Evolutionary conservation across 768 basidiomycete genomes (phyloP).

Genomic region (Hericium alpestre): DNA sequence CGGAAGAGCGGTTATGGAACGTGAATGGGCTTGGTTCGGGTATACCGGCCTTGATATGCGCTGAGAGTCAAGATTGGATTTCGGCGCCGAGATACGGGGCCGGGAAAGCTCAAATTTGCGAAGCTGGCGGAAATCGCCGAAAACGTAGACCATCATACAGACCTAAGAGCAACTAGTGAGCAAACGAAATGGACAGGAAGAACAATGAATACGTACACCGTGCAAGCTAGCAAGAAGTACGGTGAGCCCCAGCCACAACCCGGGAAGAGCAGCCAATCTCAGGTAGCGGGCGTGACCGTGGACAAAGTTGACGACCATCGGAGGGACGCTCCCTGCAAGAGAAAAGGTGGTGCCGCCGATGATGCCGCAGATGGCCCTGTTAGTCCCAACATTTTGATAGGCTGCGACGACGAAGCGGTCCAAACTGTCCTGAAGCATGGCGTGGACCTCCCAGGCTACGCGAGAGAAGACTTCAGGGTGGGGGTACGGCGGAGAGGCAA

Average conservation of each 20-base stretch:
- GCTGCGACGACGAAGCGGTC: constrained; percentile 59
- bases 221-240: neutral
- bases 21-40: constrained; percentile 2
- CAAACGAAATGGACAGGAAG: neutral
- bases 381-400: constrained; percentile 61
- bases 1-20: constrained; percentile 3
- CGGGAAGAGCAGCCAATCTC: constrained; percentile 41
- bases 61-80: constrained; percentile 8
- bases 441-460: constrained; percentile 45
- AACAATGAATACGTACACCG: neutral
- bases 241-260: neutral
- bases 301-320: constrained; percentile 33
- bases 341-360: constrained; percentile 45
- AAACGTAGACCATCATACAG: constrained; percentile 69
- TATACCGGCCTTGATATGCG: constrained; percentile 9
- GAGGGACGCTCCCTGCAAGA: constrained; percentile 30
- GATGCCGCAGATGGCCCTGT: constrained; percentile 60
- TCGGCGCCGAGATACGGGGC: constrained; percentile 47
- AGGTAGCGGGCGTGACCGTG: constrained; percentile 41
- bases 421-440: constrained; percentile 54
- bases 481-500: constrained; percentile 38
- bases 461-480: constrained; percentile 56
- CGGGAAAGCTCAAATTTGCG: constrained; percentile 69
- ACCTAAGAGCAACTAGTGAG: constrained; percentile 18
- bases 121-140: constrained; percentile 70